These are phyloP conservation scores for Amorphotheca resinae DNA, from an alignment of 495 filamentous ascomycete genomes.

Conservation along the genomic window DNA sequence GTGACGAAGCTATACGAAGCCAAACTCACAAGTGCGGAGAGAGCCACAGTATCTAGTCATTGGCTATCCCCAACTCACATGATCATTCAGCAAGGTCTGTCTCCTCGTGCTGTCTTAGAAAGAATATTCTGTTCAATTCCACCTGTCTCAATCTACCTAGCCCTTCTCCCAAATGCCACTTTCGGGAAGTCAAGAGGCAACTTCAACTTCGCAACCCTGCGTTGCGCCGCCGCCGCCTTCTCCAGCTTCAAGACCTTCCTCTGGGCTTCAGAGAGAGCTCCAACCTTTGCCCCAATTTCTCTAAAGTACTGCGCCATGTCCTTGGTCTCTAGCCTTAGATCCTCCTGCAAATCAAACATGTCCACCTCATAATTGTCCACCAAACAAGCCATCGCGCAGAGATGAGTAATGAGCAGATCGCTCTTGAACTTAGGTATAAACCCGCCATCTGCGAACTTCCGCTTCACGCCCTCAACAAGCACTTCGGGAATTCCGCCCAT, in stretches of 20 bases:
- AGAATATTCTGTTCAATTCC: background rate
- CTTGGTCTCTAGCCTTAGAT: constrained; percentile 62
- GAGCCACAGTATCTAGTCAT: too few species aligned
- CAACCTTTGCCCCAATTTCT: constrained; percentile 66
- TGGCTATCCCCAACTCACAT: too few species aligned
- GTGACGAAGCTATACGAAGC: too few species aligned
- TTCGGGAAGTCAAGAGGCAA: constrained; percentile 78
- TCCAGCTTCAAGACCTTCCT: constrained; percentile 34
- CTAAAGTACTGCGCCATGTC: constrained; percentile 56
- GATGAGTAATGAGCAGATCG: constrained; percentile 54
- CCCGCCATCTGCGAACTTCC: constrained; percentile 54
- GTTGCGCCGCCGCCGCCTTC: constrained; percentile 46
- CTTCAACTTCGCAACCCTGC: constrained; percentile 55
- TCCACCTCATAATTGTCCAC: constrained; percentile 72
- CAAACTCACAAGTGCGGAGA: too few species aligned
- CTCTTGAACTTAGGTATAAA: constrained; percentile 48
- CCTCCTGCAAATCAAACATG: constrained; percentile 59
- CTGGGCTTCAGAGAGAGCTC: constrained; percentile 35
- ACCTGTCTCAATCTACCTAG: background rate
- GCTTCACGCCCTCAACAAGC: constrained; percentile 53
- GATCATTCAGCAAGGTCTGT: too few species aligned
- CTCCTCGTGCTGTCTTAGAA: too few species aligned
- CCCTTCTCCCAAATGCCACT: constrained; percentile 11
- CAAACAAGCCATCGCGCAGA: constrained; percentile 53
- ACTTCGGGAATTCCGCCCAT: constrained; percentile 42